Evolutionary conservation across 1,284 basidiomycete genomes (phyloP).

Genomic region (Ustilago esculenta): DNA sequence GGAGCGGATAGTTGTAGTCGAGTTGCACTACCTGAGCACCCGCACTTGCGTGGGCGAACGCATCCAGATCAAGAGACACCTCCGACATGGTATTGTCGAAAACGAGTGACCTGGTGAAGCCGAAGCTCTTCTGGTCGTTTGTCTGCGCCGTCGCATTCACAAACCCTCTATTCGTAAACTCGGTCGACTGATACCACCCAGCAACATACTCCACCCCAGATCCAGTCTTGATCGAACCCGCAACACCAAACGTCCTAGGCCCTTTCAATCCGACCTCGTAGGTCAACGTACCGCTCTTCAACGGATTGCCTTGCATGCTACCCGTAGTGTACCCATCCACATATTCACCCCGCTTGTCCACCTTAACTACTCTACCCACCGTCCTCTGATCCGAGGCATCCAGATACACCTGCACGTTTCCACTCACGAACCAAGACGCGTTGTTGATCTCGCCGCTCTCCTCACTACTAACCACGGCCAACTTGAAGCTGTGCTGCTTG

Average conservation of each 20-base stretch:
- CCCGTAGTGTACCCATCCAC: slow-evolving; percentile 18
- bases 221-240: slow-evolving; percentile 26
- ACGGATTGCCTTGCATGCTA: slow-evolving; percentile 11
- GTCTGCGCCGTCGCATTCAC: slow-evolving; percentile 28
- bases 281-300: slow-evolving; percentile 12
- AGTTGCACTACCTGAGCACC: slow-evolving; percentile 9
- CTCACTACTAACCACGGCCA: slow-evolving; percentile 80
- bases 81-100: no score
- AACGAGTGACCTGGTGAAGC: slow-evolving; percentile 17
- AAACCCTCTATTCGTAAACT: slow-evolving; percentile 17
- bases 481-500: slow-evolving; percentile 74
- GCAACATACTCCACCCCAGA: slow-evolving; percentile 14
- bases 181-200: slow-evolving; percentile 13
- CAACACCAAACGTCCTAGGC: slow-evolving; percentile 15
- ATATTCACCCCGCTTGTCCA: neutral
- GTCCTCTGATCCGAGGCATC: slow-evolving; percentile 37
- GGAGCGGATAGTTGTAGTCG: slow-evolving; percentile 35
- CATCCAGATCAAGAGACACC: neutral
- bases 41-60: neutral
- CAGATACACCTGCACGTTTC: slow-evolving; percentile 72
- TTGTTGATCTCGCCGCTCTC: slow-evolving; percentile 73
- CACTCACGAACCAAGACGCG: slow-evolving; percentile 78
- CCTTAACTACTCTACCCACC: slow-evolving; percentile 21
- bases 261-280: slow-evolving; percentile 12
- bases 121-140: slow-evolving; percentile 25